Evolutionary conservation across 345 rosid species (phyloP).

Genomic region (Rhodamnia rubescens): DNA sequence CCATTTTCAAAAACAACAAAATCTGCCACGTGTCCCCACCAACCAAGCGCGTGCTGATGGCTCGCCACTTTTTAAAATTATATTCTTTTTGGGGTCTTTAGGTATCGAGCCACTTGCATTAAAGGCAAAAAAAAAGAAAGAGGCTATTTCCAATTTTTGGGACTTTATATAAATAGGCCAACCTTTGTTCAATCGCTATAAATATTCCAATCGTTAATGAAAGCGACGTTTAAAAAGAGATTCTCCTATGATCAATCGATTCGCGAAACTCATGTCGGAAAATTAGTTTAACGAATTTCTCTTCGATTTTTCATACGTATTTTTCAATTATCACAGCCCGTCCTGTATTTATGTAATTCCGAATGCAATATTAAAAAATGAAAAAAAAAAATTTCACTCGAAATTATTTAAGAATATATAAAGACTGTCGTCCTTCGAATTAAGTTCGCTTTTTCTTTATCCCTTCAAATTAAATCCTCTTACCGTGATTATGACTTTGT

Average conservation of each 20-base stretch:
- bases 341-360: background rate
- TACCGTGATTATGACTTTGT: no score
- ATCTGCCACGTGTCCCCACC: background rate
- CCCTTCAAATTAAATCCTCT: background rate
- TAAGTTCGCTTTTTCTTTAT: background rate
- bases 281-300: background rate
- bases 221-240: background rate
- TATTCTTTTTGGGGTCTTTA: background rate
- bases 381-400: background rate
- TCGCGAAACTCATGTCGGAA: background rate
- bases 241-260: background rate
- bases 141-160: background rate
- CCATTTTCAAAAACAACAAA: background rate
- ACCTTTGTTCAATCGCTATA: background rate
- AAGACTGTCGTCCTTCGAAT: background rate
- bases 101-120: background rate
- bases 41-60: background rate
- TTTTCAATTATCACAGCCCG: accelerated
- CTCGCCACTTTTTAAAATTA: background rate
- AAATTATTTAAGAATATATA: background rate
- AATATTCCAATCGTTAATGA: background rate
- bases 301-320: background rate
- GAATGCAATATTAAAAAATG: accelerated
- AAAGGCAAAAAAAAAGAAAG: background rate
- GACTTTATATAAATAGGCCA: background rate